These are phyloP conservation scores for Ophiobolus disseminans DNA, from an alignment of 2,329 filamentous ascomycete genomes.

Conservation along the genomic window DNA sequence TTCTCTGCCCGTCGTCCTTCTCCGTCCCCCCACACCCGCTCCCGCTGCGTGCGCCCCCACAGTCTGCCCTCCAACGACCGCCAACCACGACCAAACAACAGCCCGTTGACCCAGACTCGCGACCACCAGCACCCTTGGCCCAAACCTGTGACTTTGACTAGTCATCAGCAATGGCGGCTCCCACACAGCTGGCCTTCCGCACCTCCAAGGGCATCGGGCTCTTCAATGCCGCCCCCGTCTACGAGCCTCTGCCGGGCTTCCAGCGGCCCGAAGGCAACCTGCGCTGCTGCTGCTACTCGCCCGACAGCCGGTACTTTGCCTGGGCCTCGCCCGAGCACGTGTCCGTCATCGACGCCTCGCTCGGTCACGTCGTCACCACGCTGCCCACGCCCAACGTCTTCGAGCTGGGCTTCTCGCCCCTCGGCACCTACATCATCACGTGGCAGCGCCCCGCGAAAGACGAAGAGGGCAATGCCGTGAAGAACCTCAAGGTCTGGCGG, in stretches of 20 bases:
- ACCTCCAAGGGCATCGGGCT: conserved; percentile 96
- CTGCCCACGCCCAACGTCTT: conserved; percentile 85
- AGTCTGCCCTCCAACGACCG: conserved; percentile 42
- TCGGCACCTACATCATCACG: conserved; percentile 91
- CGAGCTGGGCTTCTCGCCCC: conserved; percentile 92
- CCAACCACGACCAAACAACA: conserved; percentile 29
- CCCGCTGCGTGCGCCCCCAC: conserved; percentile 41
- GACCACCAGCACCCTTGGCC: conserved; percentile 49
- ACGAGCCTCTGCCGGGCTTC: conserved; percentile 84
- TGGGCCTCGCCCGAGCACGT: conserved; percentile 89
- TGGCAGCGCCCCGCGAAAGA: conserved; percentile 96
- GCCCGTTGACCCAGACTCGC: conserved; percentile 39
- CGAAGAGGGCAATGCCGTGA: conserved; percentile 87
- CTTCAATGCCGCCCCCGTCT: conserved; percentile 88
- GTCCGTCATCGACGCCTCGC: conserved; percentile 80
- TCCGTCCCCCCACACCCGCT: conserved; percentile 20
- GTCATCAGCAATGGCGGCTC: conserved; percentile 78
- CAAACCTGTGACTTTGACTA: conserved; percentile 79
- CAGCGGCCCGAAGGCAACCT: conserved; percentile 86
- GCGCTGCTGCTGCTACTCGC: conserved; percentile 93
- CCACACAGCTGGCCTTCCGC: conserved; percentile 94
- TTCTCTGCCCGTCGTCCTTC: conserved; percentile 26
- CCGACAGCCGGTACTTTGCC: conserved; percentile 93
- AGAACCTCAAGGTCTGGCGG: conserved; percentile 97
- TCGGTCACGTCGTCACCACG: conserved; percentile 74